These are phyloP conservation scores for Scorias spongiosa DNA, from an alignment of 2,329 filamentous ascomycete genomes.

Conservation along the genomic window DNA sequence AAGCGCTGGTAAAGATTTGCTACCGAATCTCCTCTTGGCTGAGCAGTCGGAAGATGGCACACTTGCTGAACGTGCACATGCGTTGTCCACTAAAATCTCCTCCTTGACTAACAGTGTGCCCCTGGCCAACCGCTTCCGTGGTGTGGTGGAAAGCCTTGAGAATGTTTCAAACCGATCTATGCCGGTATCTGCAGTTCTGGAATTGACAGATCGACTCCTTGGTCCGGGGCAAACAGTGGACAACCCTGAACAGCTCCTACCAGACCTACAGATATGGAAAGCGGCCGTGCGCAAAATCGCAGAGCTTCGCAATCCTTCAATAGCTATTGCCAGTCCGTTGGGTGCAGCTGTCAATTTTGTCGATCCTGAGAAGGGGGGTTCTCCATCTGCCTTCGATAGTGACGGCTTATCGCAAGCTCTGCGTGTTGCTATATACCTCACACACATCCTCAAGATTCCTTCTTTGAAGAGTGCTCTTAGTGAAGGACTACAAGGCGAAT, in stretches of 20 bases:
- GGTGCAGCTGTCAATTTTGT: slow-evolving; percentile 56
- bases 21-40: slow-evolving; percentile 37
- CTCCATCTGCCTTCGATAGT: slow-evolving; percentile 32
- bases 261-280: slow-evolving; percentile 43
- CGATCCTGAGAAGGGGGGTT: slow-evolving; percentile 11
- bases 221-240: slow-evolving; percentile 13
- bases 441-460: slow-evolving; percentile 38
- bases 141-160: slow-evolving; percentile 37
- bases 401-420: slow-evolving; percentile 58
- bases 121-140: slow-evolving; percentile 33
- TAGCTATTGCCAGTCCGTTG: slow-evolving; percentile 60
- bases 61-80: slow-evolving; percentile 29
- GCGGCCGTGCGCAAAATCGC: slow-evolving; percentile 44
- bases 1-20: slow-evolving; percentile 33
- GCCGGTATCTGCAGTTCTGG: slow-evolving; percentile 41
- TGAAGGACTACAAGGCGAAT: slow-evolving; percentile 19
- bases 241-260: slow-evolving; percentile 12
- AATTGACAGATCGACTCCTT: slow-evolving; percentile 36
- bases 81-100: slow-evolving; percentile 14
- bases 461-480: slow-evolving; percentile 10
- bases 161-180: slow-evolving; percentile 26
- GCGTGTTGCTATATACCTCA: slow-evolving; percentile 58
- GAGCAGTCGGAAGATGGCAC: slow-evolving; percentile 38
- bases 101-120: slow-evolving; percentile 18
- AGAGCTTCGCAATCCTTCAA: slow-evolving; percentile 40